Evolutionary conservation across 129 eudicot species (phyloP).

Genomic region (Smallanthus sonchifolius): DNA sequence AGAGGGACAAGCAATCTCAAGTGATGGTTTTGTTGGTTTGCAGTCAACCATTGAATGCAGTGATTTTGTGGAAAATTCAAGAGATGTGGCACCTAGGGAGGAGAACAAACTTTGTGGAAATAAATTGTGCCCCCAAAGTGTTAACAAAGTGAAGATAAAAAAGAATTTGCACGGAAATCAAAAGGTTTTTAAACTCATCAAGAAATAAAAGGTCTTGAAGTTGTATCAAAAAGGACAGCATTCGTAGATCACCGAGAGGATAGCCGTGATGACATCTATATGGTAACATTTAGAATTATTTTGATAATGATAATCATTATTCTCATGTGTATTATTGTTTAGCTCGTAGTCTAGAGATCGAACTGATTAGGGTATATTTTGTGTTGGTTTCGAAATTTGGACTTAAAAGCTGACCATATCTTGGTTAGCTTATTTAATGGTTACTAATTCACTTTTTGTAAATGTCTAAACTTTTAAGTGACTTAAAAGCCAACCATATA

Average conservation of each 20-base stretch:
- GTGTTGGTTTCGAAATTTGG: too few species aligned
- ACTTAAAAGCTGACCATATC: too few species aligned
- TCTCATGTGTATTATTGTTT: background rate
- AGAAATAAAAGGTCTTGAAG: constrained; percentile 6
- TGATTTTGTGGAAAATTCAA: background rate
- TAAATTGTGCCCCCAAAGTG: background rate
- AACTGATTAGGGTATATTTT: too few species aligned
- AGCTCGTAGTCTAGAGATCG: too few species aligned
- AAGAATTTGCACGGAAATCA: background rate
- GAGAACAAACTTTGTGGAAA: background rate
- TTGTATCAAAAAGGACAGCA: background rate
- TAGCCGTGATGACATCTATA: background rate
- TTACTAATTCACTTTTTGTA: too few species aligned
- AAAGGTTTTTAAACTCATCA: background rate
- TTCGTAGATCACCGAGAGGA: background rate
- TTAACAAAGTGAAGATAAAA: background rate
- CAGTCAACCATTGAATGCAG: background rate
- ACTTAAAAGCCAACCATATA: too few species aligned
- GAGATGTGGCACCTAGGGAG: background rate
- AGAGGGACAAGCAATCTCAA: background rate
- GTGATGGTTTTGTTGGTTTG: too few species aligned
- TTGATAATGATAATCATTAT: background rate
- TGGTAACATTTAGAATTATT: background rate
- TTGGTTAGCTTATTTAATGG: too few species aligned
- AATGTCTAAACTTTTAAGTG: too few species aligned